These are phyloP conservation scores for Neopestalotiopsis sp. DNA, from an alignment of 2,329 filamentous ascomycete species.

Conservation along the genomic window DNA sequence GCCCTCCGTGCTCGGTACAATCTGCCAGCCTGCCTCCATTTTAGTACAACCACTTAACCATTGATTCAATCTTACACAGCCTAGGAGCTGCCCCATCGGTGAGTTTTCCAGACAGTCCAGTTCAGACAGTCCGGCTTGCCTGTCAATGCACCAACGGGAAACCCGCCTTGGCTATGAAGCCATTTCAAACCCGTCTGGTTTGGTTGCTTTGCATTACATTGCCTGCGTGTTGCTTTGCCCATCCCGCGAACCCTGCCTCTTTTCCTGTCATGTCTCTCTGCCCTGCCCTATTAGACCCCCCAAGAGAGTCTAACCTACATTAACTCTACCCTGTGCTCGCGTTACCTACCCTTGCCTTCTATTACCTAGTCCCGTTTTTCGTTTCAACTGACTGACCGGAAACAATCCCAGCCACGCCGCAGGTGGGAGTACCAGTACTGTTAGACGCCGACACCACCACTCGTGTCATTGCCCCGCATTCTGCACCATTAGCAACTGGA, in stretches of 20 bases:
- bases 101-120: neutral
- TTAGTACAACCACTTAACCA: neutral
- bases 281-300: too few species aligned
- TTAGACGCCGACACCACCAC: constrained; percentile 10
- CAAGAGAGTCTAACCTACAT: neutral
- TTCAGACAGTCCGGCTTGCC: neutral
- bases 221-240: neutral
- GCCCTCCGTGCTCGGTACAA: neutral
- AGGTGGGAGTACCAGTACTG: neutral
- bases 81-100: constrained; percentile 1
- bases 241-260: neutral
- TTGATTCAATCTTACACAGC: neutral
- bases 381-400: constrained; percentile 10
- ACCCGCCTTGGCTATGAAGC: neutral
- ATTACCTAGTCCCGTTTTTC: neutral
- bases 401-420: neutral
- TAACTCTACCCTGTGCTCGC: neutral
- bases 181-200: neutral
- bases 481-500: constrained; percentile 19
- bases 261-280: too few species aligned
- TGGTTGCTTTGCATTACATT: neutral
- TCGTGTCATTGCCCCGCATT: constrained; percentile 25
- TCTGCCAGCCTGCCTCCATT: neutral
- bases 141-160: neutral
- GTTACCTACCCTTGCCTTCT: neutral